Conservation (phyloP, 202 grass and related monocot species). For the Tripidium arundinaceum region DNA sequence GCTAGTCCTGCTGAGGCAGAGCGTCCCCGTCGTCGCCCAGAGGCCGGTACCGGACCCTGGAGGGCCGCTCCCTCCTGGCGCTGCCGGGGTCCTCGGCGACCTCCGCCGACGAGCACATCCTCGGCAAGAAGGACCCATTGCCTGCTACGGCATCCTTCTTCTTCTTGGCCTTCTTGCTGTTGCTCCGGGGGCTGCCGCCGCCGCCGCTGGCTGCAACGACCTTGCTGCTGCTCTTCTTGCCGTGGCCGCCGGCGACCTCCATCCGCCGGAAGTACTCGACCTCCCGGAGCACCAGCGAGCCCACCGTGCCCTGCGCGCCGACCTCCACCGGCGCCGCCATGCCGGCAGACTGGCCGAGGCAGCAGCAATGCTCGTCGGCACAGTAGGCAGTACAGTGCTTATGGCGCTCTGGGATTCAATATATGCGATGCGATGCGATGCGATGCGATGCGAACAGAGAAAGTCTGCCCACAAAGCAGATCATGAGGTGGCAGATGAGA, state of each 20-base stretch:
- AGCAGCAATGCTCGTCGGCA: not conserved
- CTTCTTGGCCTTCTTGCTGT: not conserved
- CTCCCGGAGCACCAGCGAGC: conserved; percentile 34
- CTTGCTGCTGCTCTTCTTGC: conserved; percentile 14
- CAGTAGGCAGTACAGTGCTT: not conserved
- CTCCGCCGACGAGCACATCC: conserved; percentile 46
- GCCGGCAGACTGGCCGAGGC: not conserved
- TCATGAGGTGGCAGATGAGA: not conserved
- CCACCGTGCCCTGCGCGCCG: conserved; percentile 40
- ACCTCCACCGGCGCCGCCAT: conserved; percentile 42
- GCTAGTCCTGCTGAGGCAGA: not conserved
- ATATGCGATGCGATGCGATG: too few relatives aligned
- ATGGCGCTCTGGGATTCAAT: not conserved
- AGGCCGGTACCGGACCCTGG: conserved; percentile 27
- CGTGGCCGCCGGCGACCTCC: not conserved
- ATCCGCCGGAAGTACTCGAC: conserved; percentile 37
- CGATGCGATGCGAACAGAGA: not conserved
- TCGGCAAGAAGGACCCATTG: conserved; percentile 34
- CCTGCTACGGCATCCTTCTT: not conserved
- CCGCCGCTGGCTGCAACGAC: not conserved
- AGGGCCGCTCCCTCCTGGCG: not conserved
- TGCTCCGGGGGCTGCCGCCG: conserved; percentile 3
- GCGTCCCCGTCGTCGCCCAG: conserved; percentile 9
- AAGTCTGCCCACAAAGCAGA: not conserved
- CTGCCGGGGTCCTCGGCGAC: conserved; percentile 13